A percentile compares a stretch with the other conserved stretches of the same genome.
Evolutionary conservation across 192 early-diverging fungal species (phyloP).

Genomic region (Umbelopsis sp.): DNA sequence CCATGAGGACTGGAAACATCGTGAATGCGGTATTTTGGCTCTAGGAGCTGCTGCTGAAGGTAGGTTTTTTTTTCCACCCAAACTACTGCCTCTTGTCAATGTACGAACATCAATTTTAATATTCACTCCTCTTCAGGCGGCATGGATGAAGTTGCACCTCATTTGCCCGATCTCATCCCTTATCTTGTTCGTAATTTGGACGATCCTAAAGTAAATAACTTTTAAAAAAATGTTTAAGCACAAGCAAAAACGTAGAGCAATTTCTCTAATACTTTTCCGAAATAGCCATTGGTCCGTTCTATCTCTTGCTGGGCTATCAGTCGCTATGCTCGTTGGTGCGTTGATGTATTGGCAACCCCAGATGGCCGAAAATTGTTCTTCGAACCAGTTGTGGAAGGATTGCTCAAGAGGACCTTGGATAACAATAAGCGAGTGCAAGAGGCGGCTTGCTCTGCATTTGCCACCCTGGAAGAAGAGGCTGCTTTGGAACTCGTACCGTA

Average conservation of each 20-base stretch:
- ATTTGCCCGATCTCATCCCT: conserved; percentile 86
- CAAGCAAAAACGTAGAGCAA: neutral
- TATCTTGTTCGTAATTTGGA: conserved; percentile 80
- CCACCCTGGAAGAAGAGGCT: conserved; percentile 95
- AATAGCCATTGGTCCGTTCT: conserved; percentile 87
- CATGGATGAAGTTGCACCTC: conserved; percentile 84
- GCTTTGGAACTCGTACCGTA: conserved; percentile 80
- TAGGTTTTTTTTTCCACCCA: conserved; percentile 10
- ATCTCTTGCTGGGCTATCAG: conserved; percentile 99
- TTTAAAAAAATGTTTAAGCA: neutral
- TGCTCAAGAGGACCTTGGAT: conserved; percentile 81
- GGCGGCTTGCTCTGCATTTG: conserved; percentile 94
- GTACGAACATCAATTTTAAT: neutral
- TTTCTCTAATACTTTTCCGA: neutral
- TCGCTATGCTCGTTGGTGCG: conserved; percentile 63
- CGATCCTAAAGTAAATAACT: conserved; percentile 65
- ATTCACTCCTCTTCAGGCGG: conserved; percentile 53
- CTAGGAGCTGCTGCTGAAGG: conserved; percentile 97
- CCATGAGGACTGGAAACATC: conserved; percentile 85
- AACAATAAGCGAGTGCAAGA: conserved; percentile 99
- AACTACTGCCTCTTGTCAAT: neutral
- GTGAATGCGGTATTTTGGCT: conserved; percentile 95
- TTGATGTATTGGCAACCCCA: conserved; percentile 25
- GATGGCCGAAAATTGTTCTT: conserved; percentile 66
- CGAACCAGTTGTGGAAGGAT: conserved; percentile 78